Base-by-base conservation (phyloP, 768 basidiomycete genomes). In the Mrakia gelida region DNA sequence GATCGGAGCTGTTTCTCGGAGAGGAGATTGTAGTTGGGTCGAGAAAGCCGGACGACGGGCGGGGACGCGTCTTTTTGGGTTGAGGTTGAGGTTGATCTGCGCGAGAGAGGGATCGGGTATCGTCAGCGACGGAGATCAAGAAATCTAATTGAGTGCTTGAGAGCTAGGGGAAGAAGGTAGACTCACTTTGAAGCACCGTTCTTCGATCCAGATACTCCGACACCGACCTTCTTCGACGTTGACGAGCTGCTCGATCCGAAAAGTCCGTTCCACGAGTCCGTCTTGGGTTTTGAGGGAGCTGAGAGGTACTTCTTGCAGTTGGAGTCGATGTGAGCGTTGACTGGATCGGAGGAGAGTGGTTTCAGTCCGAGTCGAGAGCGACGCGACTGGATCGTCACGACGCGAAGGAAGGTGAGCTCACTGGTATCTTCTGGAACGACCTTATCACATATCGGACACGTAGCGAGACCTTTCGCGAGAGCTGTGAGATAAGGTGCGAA, bases 251-350 rank as follows among this genome's bases (percentile, higher is more conserved):
- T 43, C 18, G 67, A n/a, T n/a, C 38, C 67, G 67, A 70, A 70
- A 34, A 67, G 38, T 28, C 65, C 65, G 28, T 38, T 38, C 38
- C 67, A 41, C 34, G 38, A 38, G 18, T 43, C 67, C 21, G 34
- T 5, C 21, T 34, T 34, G 21, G 34, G 34, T 41, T 43, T 70
- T 3, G 32, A 41, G 10, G 67, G 67, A 18, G 26, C 16, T 2
- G 26, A 11, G 26, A 73, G 52, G 41, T 34, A 61, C 30, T 61
- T 59, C 41, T 59, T 73, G 32, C 73, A 73, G 21, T 26, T 28
- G 1, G 73, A 73, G 38, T 73, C 73, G 15, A 73, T 59, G 54
- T 73, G 73, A 10, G 18, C 49, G 32, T 73, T 73, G 28, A 73
- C 73, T 73, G 34, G 6, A 3, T 16, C 3, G n/a, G 3, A 41